Evolutionary conservation across 129 eudicot species (phyloP), one percentile per base, ranked within the genome.

Genomic region (Flaveria bidentis): DNA sequence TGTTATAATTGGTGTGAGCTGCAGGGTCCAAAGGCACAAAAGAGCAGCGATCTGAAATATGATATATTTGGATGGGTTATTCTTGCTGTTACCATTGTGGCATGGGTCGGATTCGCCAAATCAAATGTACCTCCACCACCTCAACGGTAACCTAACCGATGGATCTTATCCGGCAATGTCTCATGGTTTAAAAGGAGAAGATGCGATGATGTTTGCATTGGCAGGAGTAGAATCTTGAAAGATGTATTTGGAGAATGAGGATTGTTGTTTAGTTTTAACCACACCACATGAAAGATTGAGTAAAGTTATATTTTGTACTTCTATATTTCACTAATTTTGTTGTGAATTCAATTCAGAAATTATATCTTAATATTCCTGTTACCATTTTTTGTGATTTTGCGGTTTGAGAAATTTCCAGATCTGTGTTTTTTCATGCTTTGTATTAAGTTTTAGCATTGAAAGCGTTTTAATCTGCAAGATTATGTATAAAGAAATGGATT

Each of bases 41-140:
- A 87, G 72, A 87, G 75, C 73, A 91, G 85, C 68, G 97, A 94
- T 86, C 85, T 94, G 44, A 87, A 84, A 70, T 94, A 94, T 61
- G 98, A 91, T 81, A 85, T 94, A 46, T 75, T 84, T 67, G 98
- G 98, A 73, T 91, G 97, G 98, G 83, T 91, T 25, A 87, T 91
- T 57, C 97, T 91, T 66, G 98, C 90, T 9, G 93, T 86, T 66
- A 91, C 89, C 28, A 74, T 94, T 52, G 90, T 91, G 58, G 96
- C 86, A 0, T 94, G 98, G 97, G 88, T 89, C 42, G 96, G 97
- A 51, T 87, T 88, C 73, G 87, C 98, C 11, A 91, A 89, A 76
- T 76, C 97, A 64, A 80, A 87, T 12, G 65, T 85, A 72, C 89
- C 90, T 51, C 83, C 92, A 25, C 90, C 94, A 2, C 90, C 96